These are phyloP conservation scores for Globisporangium lucens DNA, from an alignment of 352 stramenopile species.

Conservation along the genomic window DNA sequence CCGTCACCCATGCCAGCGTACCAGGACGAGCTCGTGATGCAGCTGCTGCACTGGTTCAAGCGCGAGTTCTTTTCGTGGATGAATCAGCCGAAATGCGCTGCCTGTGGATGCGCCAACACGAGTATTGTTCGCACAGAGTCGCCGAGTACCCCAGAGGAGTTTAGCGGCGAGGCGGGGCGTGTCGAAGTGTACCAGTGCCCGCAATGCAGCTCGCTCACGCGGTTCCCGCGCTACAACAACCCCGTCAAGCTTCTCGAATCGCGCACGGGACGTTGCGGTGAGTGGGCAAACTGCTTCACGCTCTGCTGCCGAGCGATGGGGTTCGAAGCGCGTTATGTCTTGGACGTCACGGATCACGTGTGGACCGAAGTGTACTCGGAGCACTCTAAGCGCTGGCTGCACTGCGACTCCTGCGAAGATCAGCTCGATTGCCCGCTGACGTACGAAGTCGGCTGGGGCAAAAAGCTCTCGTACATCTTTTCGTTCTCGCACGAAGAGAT, in stretches of 20 bases:
- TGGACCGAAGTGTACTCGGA: slow-evolving; percentile 93
- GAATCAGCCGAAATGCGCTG: slow-evolving; percentile 69
- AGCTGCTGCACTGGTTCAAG: slow-evolving; percentile 89
- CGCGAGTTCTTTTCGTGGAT: slow-evolving; percentile 90
- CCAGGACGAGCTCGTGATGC: slow-evolving; percentile 69
- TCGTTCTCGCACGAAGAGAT: slow-evolving; percentile 87
- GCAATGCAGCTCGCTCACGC: slow-evolving; percentile 42
- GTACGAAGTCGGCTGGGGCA: slow-evolving; percentile 95
- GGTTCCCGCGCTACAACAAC: slow-evolving; percentile 91
- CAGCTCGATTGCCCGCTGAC: slow-evolving; percentile 91
- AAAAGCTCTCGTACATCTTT: slow-evolving; percentile 92
- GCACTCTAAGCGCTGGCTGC: slow-evolving; percentile 85
- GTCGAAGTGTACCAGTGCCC: slow-evolving; percentile 89
- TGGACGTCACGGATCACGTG: slow-evolving; percentile 95
- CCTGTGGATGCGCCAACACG: slow-evolving; percentile 55
- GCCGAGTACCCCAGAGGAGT: slow-evolving; percentile 55
- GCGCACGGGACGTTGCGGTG: slow-evolving; percentile 85
- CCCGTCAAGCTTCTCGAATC: slow-evolving; percentile 85
- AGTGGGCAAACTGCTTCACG: slow-evolving; percentile 94
- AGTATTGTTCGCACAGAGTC: slow-evolving; percentile 35
- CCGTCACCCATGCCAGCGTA: slow-evolving; percentile 39
- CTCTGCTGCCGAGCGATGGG: slow-evolving; percentile 87
- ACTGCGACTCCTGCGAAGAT: slow-evolving; percentile 93
- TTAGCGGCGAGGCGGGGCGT: slow-evolving; percentile 52
- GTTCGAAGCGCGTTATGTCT: slow-evolving; percentile 90